Evolutionary conservation across 305 asterid genomes (phyloP).

Genomic region (Fraxinus latifolia): DNA sequence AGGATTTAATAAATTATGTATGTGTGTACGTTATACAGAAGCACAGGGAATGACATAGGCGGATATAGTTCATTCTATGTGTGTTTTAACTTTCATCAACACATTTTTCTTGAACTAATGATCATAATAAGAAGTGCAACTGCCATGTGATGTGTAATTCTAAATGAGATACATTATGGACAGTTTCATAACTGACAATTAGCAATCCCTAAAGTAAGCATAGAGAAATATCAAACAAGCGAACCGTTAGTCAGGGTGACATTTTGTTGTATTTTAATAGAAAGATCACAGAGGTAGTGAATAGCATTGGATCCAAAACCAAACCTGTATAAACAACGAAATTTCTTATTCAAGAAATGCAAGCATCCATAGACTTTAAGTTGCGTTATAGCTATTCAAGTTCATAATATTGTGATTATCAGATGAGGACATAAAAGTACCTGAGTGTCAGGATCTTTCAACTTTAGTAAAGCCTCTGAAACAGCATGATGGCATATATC

Average conservation of each 20-base stretch:
- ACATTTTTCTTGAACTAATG: background rate
- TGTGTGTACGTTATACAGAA: background rate
- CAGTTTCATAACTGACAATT: background rate
- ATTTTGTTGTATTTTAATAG: background rate
- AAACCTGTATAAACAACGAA: background rate
- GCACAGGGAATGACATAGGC: background rate
- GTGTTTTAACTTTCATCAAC: background rate
- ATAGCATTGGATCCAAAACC: background rate
- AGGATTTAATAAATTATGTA: background rate
- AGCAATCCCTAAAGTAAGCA: background rate
- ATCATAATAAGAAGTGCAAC: background rate
- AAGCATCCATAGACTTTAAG: background rate
- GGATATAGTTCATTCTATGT: background rate
- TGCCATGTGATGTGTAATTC: background rate
- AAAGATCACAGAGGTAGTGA: background rate
- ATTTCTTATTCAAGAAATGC: background rate
- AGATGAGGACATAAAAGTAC: slow-evolving; percentile 29
- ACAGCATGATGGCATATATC: slow-evolving; percentile 65
- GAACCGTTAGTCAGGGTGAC: background rate
- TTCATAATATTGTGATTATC: background rate
- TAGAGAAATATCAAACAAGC: background rate
- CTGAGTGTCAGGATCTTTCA: slow-evolving; percentile 95
- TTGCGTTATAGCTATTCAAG: background rate
- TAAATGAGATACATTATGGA: background rate
- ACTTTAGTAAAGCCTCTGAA: slow-evolving; percentile 58